Evolutionary conservation across 2,329 filamentous ascomycete species (phyloP).

Genomic region (Diaporthe eres): DNA sequence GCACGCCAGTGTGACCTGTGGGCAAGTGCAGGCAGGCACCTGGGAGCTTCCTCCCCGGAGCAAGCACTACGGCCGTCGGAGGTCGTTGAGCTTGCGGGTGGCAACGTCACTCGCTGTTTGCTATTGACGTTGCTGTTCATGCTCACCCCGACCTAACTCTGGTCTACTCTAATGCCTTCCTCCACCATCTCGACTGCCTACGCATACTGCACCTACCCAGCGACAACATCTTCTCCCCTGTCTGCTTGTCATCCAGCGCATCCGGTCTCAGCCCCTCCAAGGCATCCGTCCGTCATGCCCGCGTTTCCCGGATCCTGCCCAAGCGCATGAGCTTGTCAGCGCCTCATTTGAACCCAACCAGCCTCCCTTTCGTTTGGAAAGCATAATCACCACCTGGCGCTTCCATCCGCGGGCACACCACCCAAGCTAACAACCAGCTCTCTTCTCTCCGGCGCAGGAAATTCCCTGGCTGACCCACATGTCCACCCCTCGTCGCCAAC

Average conservation of each 20-base stretch:
- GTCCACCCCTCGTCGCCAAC: constrained; percentile 41
- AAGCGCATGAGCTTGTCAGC: constrained; percentile 31
- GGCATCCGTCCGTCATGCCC: constrained; percentile 18
- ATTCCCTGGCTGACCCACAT: constrained; percentile 42
- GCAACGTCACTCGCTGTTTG: constrained; percentile 27
- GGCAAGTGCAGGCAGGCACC: constrained; percentile 25
- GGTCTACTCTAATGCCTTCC: not conserved
- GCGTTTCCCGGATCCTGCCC: not conserved
- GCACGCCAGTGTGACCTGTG: constrained; percentile 7
- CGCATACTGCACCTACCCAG: constrained; percentile 1
- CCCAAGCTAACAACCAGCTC: constrained; percentile 9
- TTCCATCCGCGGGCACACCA: not conserved
- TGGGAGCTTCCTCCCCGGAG: not conserved
- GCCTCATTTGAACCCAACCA: constrained; percentile 8
- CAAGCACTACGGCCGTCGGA: not conserved
- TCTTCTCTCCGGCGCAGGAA: constrained; percentile 30
- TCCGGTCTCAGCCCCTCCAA: not conserved
- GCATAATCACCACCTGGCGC: not conserved
- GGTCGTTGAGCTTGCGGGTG: constrained; percentile 10
- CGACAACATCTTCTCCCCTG: not conserved
- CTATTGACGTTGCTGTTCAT: not conserved
- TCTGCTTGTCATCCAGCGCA: not conserved
- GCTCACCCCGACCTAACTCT: not conserved
- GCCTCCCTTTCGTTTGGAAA: not conserved
- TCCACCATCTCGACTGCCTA: not conserved